phyloP scores from a whole-genome alignment of 164 flowering plant species.

The Liriodendron chinense region DNA sequence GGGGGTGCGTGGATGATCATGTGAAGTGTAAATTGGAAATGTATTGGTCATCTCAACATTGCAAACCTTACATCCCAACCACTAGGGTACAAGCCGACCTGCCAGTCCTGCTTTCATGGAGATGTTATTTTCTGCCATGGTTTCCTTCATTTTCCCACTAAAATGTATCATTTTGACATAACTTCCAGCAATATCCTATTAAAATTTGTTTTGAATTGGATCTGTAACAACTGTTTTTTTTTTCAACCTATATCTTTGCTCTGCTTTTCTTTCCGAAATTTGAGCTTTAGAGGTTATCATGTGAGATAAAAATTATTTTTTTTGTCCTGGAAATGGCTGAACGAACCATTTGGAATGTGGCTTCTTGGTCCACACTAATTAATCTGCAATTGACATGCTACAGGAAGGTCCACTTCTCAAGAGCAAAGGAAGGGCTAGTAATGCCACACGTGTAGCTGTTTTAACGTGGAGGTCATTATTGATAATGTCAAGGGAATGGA shows the following conservation, averaged over 20 bases:
- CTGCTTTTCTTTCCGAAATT: not conserved
- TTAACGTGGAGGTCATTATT: constrained; percentile 96
- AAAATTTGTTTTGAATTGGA: no score
- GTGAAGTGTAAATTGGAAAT: no score
- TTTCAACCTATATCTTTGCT: not conserved
- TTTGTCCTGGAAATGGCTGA: not conserved
- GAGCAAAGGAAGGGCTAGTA: constrained; percentile 78
- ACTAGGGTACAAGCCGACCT: no score
- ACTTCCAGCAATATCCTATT: no score
- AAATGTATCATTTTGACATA: not conserved
- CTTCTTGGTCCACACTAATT: not conserved
- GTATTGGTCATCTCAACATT: no score
- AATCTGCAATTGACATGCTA: constrained; percentile 6
- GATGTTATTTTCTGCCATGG: not conserved
- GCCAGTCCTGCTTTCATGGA: no score
- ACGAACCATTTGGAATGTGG: not conserved
- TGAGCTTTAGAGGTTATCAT: not conserved
- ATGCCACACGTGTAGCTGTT: constrained; percentile 64
- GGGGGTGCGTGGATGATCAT: no score
- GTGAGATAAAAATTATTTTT: not conserved
- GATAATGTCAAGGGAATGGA: constrained; percentile 98
- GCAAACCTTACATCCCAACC: no score
- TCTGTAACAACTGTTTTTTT: not conserved
- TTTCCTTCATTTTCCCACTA: not conserved
- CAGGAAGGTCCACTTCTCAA: constrained; percentile 91